Conservation (phyloP, 2,329 filamentous ascomycete species). For the Cladophialophora psammophila region DNA sequence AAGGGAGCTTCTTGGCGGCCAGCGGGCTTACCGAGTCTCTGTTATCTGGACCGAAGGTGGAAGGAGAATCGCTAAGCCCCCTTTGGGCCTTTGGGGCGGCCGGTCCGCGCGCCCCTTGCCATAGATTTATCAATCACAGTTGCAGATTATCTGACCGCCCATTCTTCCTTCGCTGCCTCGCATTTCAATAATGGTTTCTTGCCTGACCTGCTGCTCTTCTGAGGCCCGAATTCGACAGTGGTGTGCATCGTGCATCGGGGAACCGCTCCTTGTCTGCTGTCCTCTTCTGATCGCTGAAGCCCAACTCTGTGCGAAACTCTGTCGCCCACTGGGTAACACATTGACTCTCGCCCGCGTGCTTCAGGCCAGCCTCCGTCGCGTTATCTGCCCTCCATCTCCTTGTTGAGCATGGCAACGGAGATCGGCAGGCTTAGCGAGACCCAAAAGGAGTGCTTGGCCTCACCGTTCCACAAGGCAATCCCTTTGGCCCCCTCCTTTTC, state of each 20-base stretch:
- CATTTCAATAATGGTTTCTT: background rate
- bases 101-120: background rate
- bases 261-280: background rate
- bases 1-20: background rate
- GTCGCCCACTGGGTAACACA: background rate
- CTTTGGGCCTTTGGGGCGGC: constrained; percentile 1
- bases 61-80: background rate
- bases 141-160: constrained; percentile 19
- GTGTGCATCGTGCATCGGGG: background rate
- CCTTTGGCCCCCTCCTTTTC: constrained; percentile 4
- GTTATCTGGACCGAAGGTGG: background rate
- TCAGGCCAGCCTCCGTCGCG: background rate
- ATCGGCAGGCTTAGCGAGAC: constrained; percentile 12
- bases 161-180: background rate
- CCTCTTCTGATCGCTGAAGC: background rate
- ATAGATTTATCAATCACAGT: constrained; percentile 15
- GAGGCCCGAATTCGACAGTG: background rate
- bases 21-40: background rate
- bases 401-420: background rate
- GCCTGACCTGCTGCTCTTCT: background rate
- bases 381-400: constrained; percentile 1
- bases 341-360: background rate
- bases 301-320: background rate
- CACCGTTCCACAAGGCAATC: constrained; percentile 5
- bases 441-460: background rate